phyloP scores from a whole-genome alignment of 768 basidiomycete genomes.

The Lactifluus volemus region DNA sequence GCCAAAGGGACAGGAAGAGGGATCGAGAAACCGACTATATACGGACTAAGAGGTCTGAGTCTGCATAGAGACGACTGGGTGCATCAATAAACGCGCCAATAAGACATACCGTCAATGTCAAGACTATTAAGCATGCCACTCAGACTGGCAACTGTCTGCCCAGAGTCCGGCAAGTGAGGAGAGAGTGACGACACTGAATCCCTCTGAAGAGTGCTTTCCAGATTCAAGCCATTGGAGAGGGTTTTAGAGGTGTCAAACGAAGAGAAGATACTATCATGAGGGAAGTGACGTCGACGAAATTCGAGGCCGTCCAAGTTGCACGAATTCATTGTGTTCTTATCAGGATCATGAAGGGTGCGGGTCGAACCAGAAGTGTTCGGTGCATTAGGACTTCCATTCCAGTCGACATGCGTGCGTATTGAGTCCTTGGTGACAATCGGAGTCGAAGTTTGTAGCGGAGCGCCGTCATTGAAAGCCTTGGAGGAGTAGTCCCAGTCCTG shows the following conservation, averaged over 20 bases:
- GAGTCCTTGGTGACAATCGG: conserved; percentile 4
- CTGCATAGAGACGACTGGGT: background rate
- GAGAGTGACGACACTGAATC: background rate
- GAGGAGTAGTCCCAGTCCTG: conserved; percentile 7
- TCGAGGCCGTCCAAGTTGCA: background rate
- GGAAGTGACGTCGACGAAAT: background rate
- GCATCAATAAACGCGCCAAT: background rate
- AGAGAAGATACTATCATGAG: conserved; percentile 17
- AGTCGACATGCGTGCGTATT: background rate
- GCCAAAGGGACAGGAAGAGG: background rate
- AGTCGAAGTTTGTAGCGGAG: conserved; percentile 17
- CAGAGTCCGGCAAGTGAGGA: background rate
- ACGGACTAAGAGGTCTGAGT: background rate
- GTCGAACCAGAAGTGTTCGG: conserved; percentile 3
- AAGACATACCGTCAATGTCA: conserved; percentile 15
- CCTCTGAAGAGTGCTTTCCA: background rate
- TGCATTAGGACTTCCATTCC: background rate
- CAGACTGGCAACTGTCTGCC: conserved; percentile 5
- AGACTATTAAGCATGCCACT: conserved; percentile 16
- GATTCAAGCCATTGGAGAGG: background rate
- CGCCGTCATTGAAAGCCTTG: conserved; percentile 11
- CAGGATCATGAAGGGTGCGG: background rate
- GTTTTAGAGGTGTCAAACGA: conserved; percentile 5
- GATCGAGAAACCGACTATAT: background rate
- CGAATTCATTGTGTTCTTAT: background rate